Base-by-base conservation (phyloP, 164 flowering plant species). In the Stephania yunnanensis region DNA sequence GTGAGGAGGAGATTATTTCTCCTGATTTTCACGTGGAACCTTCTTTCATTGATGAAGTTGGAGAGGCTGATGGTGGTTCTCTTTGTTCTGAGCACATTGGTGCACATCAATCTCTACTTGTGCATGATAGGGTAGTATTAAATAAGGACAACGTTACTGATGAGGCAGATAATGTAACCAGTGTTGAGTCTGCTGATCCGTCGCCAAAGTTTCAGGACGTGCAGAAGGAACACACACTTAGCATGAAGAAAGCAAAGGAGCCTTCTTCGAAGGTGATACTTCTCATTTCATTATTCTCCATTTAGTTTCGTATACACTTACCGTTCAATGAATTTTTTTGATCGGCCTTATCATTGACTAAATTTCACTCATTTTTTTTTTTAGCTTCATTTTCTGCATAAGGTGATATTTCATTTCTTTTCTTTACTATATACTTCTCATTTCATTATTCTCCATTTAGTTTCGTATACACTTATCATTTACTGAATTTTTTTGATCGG, bases 231-330 rank as follows among this genome's bases (percentile, higher is more conserved):
- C 64, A 66, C 53, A 58, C 44, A 46, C 44, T 76, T 46, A 71
- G 74, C 63, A 67, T 72, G 67, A 79, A 74, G n/a, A 42, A 25
- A 50, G 53, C 10, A 63, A 71, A 48, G 75, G 72, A 66, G 68
- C 48, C 74, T 58, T 74, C 81, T 78, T 74, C 77, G 20, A 80
- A 85, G 89, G 95, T 90, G 65, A 22, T 71, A n/a, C 20, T 73
- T 77, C 50, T 63, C 30, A 44, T 36, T 3, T 11, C 25, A 15
- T 15, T 8, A 8, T 63, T 73, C 45, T 52, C 31, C 46, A 36
- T 22, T 58, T 72, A 52, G 22, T 61, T 61, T 20, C 66, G 7
- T 25, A 5, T 25, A 68, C 50, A 46, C 10, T 64, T 42, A 36
- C 25, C 55, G 2, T 36, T 13, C 12, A 52, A 36, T 44, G 42